Base-by-base conservation (phyloP, 208 protist species). In the Kentomonas sorsogonicus region DNA sequence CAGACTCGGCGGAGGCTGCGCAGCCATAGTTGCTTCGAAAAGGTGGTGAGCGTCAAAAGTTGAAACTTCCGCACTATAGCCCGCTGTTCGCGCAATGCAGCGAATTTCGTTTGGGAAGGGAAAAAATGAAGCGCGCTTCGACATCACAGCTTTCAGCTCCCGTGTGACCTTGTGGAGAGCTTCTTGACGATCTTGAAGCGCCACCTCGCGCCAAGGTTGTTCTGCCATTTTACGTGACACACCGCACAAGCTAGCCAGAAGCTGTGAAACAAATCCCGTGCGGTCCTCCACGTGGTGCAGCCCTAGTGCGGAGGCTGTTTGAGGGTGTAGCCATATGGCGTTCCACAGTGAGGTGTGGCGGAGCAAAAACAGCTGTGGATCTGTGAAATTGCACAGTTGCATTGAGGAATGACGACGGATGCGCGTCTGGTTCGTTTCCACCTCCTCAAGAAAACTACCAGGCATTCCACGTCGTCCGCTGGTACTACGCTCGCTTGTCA, bases 271-370 rank as follows among this genome's bases (percentile, higher is more conserved):
- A n/a, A 76, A 72, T 6, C 77, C 79, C 26, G 74, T 60, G 9
- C 88, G 84, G 25, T 90, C 82, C 58, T 91, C 84, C 27, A 80
- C 80, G 70, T 86, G 84, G 54, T 94, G 88, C 11, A 94, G 63
- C 25, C 74, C 60, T 16, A 94, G 68, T 13, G 79, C 71, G 41
- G 79, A 82, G 16, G 88, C 88, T 40, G 79, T 60, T n/a, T 75
- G 68, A 11, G 81, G 72, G 48, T 91, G 69, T 65, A 77, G 63
- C 85, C 88, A 94, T 53, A 94, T 87, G 10, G 88, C 84, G 22
- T 79, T 71, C 85, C 88, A 94, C 27, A 94, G 58, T 7, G 77
- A 80, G 27, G 66, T 66, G 69, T 94, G 88, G 11, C 82, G 72
- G 43, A 94, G 65, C 18, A 94, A 58, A 50, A 84, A 83, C 1